Percentiles rank a stretch among this genome's conserved stretches.
Conservation (phyloP, 2,329 filamentous ascomycete genomes). For the Clonostachys byssicola region DNA sequence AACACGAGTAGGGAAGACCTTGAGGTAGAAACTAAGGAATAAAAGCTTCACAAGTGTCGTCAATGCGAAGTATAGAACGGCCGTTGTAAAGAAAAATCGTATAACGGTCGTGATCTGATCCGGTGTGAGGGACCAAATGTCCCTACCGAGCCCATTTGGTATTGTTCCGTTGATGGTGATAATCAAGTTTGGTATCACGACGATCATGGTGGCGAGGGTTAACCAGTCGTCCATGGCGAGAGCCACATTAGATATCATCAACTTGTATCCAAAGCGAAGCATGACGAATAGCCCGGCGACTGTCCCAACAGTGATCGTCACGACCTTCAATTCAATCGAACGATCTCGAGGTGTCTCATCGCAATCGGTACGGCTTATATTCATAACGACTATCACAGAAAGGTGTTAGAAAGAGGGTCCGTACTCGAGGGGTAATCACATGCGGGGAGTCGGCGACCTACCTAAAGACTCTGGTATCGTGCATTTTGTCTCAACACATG, state of each 20-base stretch:
- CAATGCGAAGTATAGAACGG: slow-evolving; percentile 39
- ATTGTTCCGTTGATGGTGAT: slow-evolving; percentile 20
- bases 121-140: slow-evolving; percentile 43
- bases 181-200: slow-evolving; percentile 14
- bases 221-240: slow-evolving; percentile 10
- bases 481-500: slow-evolving; percentile 3
- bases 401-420: background rate
- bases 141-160: slow-evolving; percentile 39
- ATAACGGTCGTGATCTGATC: slow-evolving; percentile 36
- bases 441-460: background rate
- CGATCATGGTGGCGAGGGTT: slow-evolving; percentile 3
- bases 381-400: no score
- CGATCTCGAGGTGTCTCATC: no score
- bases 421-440: background rate
- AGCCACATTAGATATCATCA: slow-evolving; percentile 13
- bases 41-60: slow-evolving; percentile 43
- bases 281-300: slow-evolving; percentile 27
- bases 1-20: slow-evolving; percentile 39
- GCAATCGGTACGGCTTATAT: no score
- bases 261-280: slow-evolving; percentile 26
- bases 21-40: slow-evolving; percentile 49
- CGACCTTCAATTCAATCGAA: no score
- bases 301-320: no score
- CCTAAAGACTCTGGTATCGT: slow-evolving; percentile 10
- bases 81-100: slow-evolving; percentile 34